Evolutionary conservation across 495 filamentous ascomycete genomes (phyloP).

Genomic region (Penicillium macrosclerotiorum): DNA sequence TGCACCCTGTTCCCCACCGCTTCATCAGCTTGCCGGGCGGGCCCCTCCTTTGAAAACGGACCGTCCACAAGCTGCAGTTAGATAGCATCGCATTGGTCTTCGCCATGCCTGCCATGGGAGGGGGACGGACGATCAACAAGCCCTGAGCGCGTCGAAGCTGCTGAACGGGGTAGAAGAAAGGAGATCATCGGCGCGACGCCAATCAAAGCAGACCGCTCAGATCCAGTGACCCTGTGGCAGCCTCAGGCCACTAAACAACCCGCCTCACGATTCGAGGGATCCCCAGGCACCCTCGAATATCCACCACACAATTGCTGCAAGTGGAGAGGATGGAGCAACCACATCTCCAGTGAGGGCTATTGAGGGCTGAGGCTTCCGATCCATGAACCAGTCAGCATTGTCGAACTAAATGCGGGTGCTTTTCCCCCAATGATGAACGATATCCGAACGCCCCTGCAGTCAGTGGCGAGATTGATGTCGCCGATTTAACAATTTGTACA

Average conservation of each 20-base stretch:
- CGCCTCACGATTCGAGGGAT: background rate
- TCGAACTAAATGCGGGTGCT: no score
- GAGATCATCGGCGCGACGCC: background rate
- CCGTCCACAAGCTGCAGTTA: background rate
- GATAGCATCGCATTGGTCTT: background rate
- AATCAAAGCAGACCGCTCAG: background rate
- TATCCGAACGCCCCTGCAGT: no score
- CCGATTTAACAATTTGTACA: no score
- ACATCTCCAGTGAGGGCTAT: background rate
- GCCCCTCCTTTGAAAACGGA: constrained; percentile 1
- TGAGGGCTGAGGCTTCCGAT: no score
- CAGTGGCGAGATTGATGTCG: no score
- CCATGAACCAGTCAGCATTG: no score
- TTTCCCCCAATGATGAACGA: no score
- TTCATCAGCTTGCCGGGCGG: constrained; percentile 10
- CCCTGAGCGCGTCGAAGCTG: background rate
- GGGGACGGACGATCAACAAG: background rate
- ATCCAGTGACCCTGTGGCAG: no score
- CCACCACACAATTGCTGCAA: background rate
- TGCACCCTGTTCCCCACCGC: constrained; percentile 15
- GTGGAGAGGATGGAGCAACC: background rate
- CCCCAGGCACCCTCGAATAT: constrained; percentile 2
- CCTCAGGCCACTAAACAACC: background rate
- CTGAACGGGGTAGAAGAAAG: background rate
- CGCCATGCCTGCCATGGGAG: background rate